Evolutionary conservation across 179 eudicot species (phyloP), one percentile per base, ranked within the genome.

Genomic region (Carnegiea gigantea): DNA sequence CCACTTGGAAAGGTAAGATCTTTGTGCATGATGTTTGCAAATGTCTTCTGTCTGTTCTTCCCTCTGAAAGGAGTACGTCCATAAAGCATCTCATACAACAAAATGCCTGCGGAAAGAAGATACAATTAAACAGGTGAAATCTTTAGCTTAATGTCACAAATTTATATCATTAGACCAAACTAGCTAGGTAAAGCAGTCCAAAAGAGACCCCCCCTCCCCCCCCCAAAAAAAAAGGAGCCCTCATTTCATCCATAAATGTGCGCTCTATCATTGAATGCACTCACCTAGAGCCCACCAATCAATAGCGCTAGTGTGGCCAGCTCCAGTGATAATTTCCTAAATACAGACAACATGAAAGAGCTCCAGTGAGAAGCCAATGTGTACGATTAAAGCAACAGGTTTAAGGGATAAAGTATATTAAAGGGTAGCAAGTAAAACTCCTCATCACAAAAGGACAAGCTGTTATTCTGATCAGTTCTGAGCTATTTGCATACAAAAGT

Each of bases 251-350:
- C 44, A 43, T 38, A 59, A 68, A 77, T 24, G 9, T 44, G 13
- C 72, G 78, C 60, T 17, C 43, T 54, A 82, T 9, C 44, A 65
- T 75, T 20, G 53, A 40, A 75, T 68, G 59, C 48, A 75, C 97
- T 88, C 83, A 95, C 99, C 99, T 76, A 95, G 85, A 84, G 97
- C 91, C 99, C 99, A 95, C 99, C 99, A 96, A 85, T 96, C 99
- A 82, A 96, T 91, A 74, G 98, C 98, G 80, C 99, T 92, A 77
- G 92, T 90, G 83, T 95, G 99, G 72, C 97, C 95, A 40, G 84
- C 92, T 67, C 99, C 99, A 9, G 97, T 95, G 64, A 95, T 92
- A 81, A 92, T 93, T 91, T 95, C 99, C 99, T 95, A 88, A 85
- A 80, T 13, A 70, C 73, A 85, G 46, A 76, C 70, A 28, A 79